phyloP scores from a whole-genome alignment of 1,139 yeast species.

The Blastobotrys illinoisensis region DNA sequence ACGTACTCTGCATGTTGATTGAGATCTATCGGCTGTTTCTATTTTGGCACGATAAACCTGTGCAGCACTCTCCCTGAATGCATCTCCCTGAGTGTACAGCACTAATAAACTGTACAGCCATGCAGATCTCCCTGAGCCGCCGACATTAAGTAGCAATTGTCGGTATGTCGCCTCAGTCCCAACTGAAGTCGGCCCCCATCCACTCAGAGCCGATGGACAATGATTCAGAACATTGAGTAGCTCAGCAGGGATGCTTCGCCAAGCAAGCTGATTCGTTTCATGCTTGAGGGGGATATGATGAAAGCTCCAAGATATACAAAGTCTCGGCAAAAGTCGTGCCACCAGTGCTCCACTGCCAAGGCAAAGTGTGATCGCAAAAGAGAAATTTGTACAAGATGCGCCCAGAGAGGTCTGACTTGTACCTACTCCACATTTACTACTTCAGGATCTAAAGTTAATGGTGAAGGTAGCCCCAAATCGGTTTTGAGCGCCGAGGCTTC shows the following conservation, averaged over 20 bases:
- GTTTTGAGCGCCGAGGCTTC: not conserved
- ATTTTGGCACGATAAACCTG: too few species aligned
- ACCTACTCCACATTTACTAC: not conserved
- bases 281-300: conserved; percentile 1
- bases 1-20: too few species aligned
- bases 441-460: not conserved
- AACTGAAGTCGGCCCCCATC: not conserved
- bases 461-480: not conserved
- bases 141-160: too few species aligned
- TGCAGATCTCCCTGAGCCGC: too few species aligned
- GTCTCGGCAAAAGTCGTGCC: conserved; percentile 10
- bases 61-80: too few species aligned
- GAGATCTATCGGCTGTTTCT: too few species aligned
- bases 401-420: not conserved
- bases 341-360: conserved; percentile 8
- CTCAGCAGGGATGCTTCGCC: too few species aligned
- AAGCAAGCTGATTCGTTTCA: too few species aligned
- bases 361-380: conserved; percentile 7
- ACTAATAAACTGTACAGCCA: too few species aligned
- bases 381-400: conserved; percentile 2
- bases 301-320: conserved; percentile 2
- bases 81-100: too few species aligned
- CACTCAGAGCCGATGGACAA: too few species aligned
- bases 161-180: not conserved
- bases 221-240: too few species aligned